Base-by-base conservation (phyloP, 1,284 basidiomycete species). In the Pyrrhoderma noxium region DNA sequence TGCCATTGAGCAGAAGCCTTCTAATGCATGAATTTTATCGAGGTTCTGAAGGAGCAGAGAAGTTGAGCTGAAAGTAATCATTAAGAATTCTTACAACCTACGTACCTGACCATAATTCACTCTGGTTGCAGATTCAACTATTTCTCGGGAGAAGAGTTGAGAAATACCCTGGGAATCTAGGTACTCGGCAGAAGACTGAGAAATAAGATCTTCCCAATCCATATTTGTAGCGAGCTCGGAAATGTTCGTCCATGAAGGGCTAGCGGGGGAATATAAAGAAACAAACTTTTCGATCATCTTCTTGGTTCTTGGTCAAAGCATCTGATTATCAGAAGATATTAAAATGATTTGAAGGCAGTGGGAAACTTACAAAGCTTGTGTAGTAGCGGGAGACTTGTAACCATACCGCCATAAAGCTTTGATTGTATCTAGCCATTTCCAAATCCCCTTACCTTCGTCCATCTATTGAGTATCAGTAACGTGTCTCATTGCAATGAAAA, bases 31-130 rank as follows among this genome's bases (percentile, higher is more conserved):
- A 5, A 98, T 87, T 21, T 72, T 59, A 60, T 82, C 75, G 18
- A 82, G 76, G 61, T 93, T 80, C 75, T 89, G 53, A 50, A 25
- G 9, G 4, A 45, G 53, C 27, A 50, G 3, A 31, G 37, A 40
- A 39, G 37, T 27, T 14, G 38, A 8, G 21, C 16, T 22, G 7
- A 40, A 40, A 7, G 38, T 31, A 31, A 31, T 11, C 5, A 31
- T 31, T 31, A 5, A 11, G 11, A 45, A 38, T 19, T 31, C 42
- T 36, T 37, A 35, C 38, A 9, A 27, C 39, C 22, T 37, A 53
- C 38, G 51, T 58, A 85, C 88, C 71, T 88, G 86, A 21, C 82
- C 90, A 62, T 94, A 94, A 66, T 97, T 98, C 42, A 93, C 90
- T 16, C 93, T 75, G 7, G 90, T 91, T 3, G 84, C 81, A 2